Percentiles rank a stretch among this genome's conserved stretches.
phyloP scores from a whole-genome alignment of 2,329 filamentous ascomycete species.

The Purpureocillium lavendulum region DNA sequence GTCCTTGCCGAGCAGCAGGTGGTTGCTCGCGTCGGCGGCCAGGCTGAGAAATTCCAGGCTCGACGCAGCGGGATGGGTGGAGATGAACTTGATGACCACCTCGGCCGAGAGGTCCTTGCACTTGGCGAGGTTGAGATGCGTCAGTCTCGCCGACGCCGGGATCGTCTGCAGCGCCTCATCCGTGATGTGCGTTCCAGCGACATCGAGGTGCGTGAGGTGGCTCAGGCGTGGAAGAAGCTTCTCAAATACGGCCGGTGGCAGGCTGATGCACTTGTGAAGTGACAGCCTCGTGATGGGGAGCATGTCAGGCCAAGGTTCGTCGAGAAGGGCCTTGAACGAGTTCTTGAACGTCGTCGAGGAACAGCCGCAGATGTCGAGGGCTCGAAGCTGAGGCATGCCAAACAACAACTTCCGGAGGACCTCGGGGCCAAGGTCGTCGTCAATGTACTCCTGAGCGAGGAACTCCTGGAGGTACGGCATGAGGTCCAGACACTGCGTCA shows the following conservation, averaged over 20 bases:
- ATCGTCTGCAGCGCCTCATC: slow-evolving; percentile 63
- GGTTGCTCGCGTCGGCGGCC: slow-evolving; percentile 61
- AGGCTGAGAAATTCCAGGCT: slow-evolving; percentile 66
- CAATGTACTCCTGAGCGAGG: slow-evolving; percentile 71
- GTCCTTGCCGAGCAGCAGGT: slow-evolving; percentile 59
- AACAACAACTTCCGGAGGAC: slow-evolving; percentile 66
- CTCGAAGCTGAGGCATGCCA: slow-evolving; percentile 53
- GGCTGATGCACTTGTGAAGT: slow-evolving; percentile 68
- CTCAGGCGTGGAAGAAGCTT: slow-evolving; percentile 61
- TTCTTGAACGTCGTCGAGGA: slow-evolving; percentile 59
- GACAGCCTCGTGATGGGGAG: slow-evolving; percentile 60
- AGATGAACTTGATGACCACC: slow-evolving; percentile 61
- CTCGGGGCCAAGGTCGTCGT: slow-evolving; percentile 61
- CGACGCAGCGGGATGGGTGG: slow-evolving; percentile 60
- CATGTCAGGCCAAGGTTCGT: slow-evolving; percentile 40
- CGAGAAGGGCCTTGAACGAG: slow-evolving; percentile 51
- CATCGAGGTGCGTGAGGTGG: slow-evolving; percentile 66
- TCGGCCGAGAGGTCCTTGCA: slow-evolving; percentile 62
- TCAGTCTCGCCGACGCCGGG: slow-evolving; percentile 62
- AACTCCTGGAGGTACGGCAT: slow-evolving; percentile 71
- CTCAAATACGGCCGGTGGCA: slow-evolving; percentile 60
- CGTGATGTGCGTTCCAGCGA: slow-evolving; percentile 71
- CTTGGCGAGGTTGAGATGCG: slow-evolving; percentile 70
- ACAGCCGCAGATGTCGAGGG: slow-evolving; percentile 71
- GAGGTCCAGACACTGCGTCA: slow-evolving; percentile 62